A percentile compares a stretch with the other conserved stretches of the same genome.
Conservation (phyloP, 768 basidiomycete species). For the Boletus barrowsii region DNA sequence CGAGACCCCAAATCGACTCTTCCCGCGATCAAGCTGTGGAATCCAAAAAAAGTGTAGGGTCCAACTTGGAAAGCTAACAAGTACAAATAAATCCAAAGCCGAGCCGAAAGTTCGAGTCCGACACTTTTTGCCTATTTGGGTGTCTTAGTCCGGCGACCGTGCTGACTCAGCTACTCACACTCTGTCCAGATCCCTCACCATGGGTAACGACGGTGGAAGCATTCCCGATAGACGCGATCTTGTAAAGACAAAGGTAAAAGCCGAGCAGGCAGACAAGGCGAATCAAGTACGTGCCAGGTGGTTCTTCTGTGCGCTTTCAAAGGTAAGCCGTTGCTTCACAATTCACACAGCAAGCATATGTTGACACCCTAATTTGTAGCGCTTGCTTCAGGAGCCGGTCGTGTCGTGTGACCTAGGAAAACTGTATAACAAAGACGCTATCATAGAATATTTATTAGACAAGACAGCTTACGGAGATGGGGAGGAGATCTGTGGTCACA, state of each 20-base stretch:
- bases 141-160: too few species aligned
- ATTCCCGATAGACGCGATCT: constrained; percentile 82
- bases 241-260: constrained; percentile 71
- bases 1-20: constrained; percentile 6
- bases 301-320: constrained; percentile 94
- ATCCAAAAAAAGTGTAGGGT: constrained; percentile 8
- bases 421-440: constrained; percentile 93
- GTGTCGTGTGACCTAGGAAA: constrained; percentile 92
- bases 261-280: constrained; percentile 87
- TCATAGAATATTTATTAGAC: constrained; percentile 88
- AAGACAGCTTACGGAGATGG: constrained; percentile 86
- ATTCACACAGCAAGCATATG: background rate
- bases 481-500: constrained; percentile 87
- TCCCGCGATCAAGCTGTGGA: constrained; percentile 1
- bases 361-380: constrained; percentile 40
- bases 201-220: constrained; percentile 90
- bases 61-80: constrained; percentile 23
- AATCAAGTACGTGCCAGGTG: constrained; percentile 85
- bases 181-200: constrained; percentile 28
- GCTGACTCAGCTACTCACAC: too few species aligned
- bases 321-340: constrained; percentile 45
- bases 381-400: constrained; percentile 81
- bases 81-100: constrained; percentile 24
- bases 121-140: too few species aligned
- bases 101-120: too few species aligned